A percentile compares a stretch with the other conserved stretches of the same genome.
Evolutionary conservation across 169 alveolate genomes (phyloP).

Genomic region (Plasmodium chabaudi): DNA sequence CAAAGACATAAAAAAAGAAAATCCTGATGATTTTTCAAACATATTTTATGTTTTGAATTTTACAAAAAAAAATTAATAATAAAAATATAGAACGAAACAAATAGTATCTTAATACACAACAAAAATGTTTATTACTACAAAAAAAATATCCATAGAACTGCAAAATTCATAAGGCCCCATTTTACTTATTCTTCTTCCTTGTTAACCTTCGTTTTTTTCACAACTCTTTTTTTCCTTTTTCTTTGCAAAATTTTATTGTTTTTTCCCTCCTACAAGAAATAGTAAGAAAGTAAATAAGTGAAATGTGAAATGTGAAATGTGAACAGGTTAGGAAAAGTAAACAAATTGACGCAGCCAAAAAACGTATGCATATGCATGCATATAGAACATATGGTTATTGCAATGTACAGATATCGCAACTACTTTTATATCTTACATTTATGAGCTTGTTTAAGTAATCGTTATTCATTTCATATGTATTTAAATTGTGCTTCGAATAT

Average conservation of each 20-base stretch:
- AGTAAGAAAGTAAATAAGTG: background rate
- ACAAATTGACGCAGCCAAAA: background rate
- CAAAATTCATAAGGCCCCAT: background rate
- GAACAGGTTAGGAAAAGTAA: background rate
- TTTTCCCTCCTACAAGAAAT: slow-evolving; percentile 63
- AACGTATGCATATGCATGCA: background rate
- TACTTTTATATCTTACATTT: slow-evolving; percentile 37
- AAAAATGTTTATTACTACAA: no score
- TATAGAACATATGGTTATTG: no score
- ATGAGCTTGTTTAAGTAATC: slow-evolving; percentile 53
- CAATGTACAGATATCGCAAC: background rate
- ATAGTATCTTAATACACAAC: no score
- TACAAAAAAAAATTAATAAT: no score
- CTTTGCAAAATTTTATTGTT: slow-evolving; percentile 54
- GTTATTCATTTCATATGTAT: slow-evolving; percentile 34
- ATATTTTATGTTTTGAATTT: no score
- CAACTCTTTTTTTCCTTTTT: slow-evolving; percentile 39
- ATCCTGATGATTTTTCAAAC: no score
- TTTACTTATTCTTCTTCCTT: slow-evolving; percentile 31
- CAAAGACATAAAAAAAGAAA: no score
- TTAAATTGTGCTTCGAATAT: slow-evolving; percentile 32
- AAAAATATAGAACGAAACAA: no score
- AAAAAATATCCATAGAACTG: no score
- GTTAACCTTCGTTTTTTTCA: slow-evolving; percentile 34
- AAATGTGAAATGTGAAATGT: no score